These are phyloP conservation scores for Blastobotrys parvus DNA, from an alignment of 805 yeast species.

Conservation along the genomic window DNA sequence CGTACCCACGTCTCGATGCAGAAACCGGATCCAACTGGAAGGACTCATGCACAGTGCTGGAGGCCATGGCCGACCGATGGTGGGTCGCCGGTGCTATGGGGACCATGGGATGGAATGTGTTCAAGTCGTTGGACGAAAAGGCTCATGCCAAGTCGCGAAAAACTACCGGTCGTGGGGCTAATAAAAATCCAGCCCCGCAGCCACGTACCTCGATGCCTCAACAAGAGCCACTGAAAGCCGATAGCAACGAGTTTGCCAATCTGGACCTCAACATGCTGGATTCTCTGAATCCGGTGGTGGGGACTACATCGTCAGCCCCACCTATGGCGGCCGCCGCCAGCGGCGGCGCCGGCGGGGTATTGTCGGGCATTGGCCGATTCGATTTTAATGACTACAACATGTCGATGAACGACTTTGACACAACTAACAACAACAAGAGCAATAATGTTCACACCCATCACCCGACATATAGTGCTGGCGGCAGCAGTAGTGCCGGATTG, in stretches of 20 bases:
- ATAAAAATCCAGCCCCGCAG: neutral
- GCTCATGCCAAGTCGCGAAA: neutral
- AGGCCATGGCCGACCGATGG: conserved; percentile 24
- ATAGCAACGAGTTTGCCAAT: neutral
- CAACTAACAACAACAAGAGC: neutral
- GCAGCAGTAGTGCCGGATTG: too few species aligned
- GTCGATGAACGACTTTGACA: neutral
- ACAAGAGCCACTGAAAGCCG: neutral
- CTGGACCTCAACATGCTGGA: too few species aligned
- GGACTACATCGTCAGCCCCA: neutral
- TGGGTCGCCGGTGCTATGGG: conserved; percentile 33
- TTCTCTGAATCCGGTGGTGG: neutral
- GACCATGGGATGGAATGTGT: conserved; percentile 26
- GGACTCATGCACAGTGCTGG: conserved; percentile 22
- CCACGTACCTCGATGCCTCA: neutral
- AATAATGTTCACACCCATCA: neutral
- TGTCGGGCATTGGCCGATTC: too few species aligned
- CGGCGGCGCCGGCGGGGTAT: neutral
- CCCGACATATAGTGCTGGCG: neutral
- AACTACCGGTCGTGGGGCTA: neutral
- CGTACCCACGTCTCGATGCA: conserved; percentile 23
- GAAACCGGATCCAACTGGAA: conserved; percentile 25
- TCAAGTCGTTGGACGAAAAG: conserved; percentile 14
- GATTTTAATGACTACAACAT: too few species aligned
- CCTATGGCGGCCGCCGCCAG: neutral